phyloP scores from a whole-genome alignment of 179 eudicot genomes.

The Camellia oleifera region DNA sequence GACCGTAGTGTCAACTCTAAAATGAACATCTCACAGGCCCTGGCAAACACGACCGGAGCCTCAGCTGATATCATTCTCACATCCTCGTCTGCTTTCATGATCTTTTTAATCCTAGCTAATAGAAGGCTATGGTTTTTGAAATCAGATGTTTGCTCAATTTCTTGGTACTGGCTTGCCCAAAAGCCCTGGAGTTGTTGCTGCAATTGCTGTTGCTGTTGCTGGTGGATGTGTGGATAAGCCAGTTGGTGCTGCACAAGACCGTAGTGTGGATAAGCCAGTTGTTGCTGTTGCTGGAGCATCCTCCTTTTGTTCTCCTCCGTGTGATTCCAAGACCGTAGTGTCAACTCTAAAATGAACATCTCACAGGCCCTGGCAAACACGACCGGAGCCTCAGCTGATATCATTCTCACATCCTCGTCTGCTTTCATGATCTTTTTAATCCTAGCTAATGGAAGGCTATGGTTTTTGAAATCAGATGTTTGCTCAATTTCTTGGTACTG shows the following conservation, averaged over 20 bases:
- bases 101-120: slow-evolving; percentile 63
- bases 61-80: slow-evolving; percentile 68
- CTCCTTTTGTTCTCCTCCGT: too few species aligned
- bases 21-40: slow-evolving; percentile 63
- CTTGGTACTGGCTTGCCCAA: slow-evolving; percentile 46
- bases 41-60: slow-evolving; percentile 52
- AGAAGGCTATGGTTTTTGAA: slow-evolving; percentile 57
- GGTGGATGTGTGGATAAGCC: slow-evolving; percentile 82
- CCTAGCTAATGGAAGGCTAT: too few species aligned
- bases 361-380: too few species aligned
- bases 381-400: too few species aligned
- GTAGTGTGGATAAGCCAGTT: too few species aligned
- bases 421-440: too few species aligned
- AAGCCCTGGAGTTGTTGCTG: slow-evolving; percentile 46
- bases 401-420: too few species aligned
- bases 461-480: too few species aligned
- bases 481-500: too few species aligned
- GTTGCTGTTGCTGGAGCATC: too few species aligned
- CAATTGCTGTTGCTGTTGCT: slow-evolving; percentile 63
- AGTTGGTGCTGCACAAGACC: slow-evolving; percentile 19
- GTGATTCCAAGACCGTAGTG: too few species aligned
- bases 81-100: slow-evolving; percentile 62
- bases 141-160: slow-evolving; percentile 41
- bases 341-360: too few species aligned
- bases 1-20: slow-evolving; percentile 54